Evolutionary conservation across 495 filamentous ascomycete genomes (phyloP), one percentile per base, ranked within the genome.

Genomic region (Neurospora sp.): DNA sequence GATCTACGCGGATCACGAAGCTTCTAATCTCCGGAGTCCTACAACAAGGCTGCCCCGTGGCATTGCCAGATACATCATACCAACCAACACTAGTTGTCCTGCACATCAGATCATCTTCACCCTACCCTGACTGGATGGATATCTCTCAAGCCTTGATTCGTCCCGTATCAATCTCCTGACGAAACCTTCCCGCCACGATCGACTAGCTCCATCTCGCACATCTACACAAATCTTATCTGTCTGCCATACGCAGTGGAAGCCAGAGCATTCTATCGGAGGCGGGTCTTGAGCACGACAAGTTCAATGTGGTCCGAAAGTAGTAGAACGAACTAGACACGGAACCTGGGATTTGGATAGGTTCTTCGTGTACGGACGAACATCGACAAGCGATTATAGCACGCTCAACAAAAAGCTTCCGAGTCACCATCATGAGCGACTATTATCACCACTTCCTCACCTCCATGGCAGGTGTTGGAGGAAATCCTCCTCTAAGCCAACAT

Each of bases 381-480:
- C 53, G 53, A 31, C 53, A 61, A 53, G 10, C 46, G 22, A 14
- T 53, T 53, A 22, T 53, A 53, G 20, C 46, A 53, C 46, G 20
- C 20, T 12, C 20, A 22, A 11, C 46, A 53, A 53, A 18, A 39
- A 71, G 18, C 10, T 68, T 20, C 38, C 61, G 35, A 71, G 39
- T 39, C 61, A 46, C n/a, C 72, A 41, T 59, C 70, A 86, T 86
- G 85, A 82, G 83, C 77, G 85, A 85, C 68, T 83, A 84, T 74
- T 85, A 86, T 72, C 83, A 83, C 48, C 80, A 85, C 72, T 84
- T 84, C 71, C 76, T 85, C 27, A 79, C 82, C 74, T 83, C 84
- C 27, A 81, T 83, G 83, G 78, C 80, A 70, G 83, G 83, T 68
- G 78, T 81, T 42, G 81, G 81, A 37, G 81, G 80, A 14, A 79